Conservation (phyloP, 345 rosid genomes). For the Laguncularia racemosa region DNA sequence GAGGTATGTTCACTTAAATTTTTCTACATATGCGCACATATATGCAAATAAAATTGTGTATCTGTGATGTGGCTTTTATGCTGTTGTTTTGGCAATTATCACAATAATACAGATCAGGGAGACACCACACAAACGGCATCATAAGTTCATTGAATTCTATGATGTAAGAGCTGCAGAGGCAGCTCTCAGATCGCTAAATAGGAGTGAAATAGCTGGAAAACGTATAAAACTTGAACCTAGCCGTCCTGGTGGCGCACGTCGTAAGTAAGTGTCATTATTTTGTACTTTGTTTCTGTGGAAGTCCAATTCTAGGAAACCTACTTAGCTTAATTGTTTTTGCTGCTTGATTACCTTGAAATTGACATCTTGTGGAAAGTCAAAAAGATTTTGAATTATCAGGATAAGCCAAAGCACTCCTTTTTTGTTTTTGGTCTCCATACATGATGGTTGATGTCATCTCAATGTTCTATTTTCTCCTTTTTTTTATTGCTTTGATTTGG, state of each 20-base stretch:
- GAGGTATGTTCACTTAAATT: constrained; percentile 38
- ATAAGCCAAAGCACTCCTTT: neutral
- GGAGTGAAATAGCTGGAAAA: constrained; percentile 94
- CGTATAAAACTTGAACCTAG: constrained; percentile 98
- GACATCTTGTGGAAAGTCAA: too few species aligned
- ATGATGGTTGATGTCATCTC: too few species aligned
- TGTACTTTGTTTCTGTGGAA: neutral
- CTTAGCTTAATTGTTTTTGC: neutral
- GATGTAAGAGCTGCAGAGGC: constrained; percentile 94
- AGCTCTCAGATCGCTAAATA: constrained; percentile 75
- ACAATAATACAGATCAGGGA: constrained; percentile 73
- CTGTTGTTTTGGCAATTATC: neutral
- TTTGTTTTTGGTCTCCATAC: too few species aligned
- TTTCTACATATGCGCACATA: neutral
- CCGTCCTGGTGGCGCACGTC: constrained; percentile 94
- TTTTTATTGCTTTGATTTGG: too few species aligned
- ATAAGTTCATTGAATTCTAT: constrained; percentile 85
- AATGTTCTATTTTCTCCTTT: too few species aligned
- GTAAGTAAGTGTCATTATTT: constrained; percentile 43
- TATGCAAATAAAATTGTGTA: too few species aligned
- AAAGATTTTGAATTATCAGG: neutral
- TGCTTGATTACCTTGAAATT: too few species aligned
- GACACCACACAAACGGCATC: constrained; percentile 87
- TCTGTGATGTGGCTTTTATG: neutral
- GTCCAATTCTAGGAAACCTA: neutral